phyloP scores from a whole-genome alignment of 768 basidiomycete species.

The Jaapia argillacea region DNA sequence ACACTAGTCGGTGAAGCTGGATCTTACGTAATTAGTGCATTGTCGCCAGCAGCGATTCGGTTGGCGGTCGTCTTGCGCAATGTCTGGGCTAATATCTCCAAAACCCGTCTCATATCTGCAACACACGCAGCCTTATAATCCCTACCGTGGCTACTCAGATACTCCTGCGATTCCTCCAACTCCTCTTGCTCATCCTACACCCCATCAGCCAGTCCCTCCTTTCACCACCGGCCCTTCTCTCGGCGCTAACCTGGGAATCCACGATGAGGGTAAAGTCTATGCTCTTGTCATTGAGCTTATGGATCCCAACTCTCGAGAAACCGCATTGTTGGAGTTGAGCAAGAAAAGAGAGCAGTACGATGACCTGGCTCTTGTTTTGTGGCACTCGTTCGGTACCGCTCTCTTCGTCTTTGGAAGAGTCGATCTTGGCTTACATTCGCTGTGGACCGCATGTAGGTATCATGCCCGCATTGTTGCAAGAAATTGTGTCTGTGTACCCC shows the following conservation, averaged over 20 bases:
- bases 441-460: conserved; percentile 62
- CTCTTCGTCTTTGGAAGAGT: not conserved
- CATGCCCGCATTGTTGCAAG: conserved; percentile 95
- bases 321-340: conserved; percentile 87
- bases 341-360: conserved; percentile 99
- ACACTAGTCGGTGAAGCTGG: too few relatives aligned
- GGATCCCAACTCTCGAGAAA: conserved; percentile 77
- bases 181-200: conserved; percentile 46
- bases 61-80: conserved; percentile 4
- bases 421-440: conserved; percentile 1
- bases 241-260: conserved; percentile 10
- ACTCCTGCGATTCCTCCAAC: conserved; percentile 49
- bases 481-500: conserved; percentile 98
- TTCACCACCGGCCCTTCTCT: conserved; percentile 21
- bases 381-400: conserved; percentile 89
- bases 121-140: conserved; percentile 47
- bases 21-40: too few relatives aligned
- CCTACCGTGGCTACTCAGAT: conserved; percentile 58
- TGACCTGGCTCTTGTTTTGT: conserved; percentile 92
- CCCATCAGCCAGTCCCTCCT: conserved; percentile 33
- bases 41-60: too few relatives aligned
- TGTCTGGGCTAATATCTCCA: conserved; percentile 23
- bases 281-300: conserved; percentile 80
- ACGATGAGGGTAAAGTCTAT: conserved; percentile 81
- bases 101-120: conserved; percentile 38